Evolutionary conservation across 208 protist species (phyloP).

Genomic region (Trypanosoma boissoni): DNA sequence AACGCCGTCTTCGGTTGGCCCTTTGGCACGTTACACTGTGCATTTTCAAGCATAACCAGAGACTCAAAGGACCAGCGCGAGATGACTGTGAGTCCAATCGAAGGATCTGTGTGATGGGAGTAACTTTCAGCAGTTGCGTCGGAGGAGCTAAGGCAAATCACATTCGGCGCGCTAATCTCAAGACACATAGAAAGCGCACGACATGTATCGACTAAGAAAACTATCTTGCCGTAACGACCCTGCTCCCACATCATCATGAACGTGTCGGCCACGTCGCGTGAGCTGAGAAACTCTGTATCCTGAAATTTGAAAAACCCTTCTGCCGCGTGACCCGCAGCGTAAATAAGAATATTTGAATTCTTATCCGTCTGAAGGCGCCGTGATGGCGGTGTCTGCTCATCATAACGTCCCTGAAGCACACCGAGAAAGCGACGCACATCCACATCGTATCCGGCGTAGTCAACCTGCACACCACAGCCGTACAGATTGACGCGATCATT

Average conservation of each 20-base stretch:
- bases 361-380: conserved; percentile 93
- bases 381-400: conserved; percentile 84
- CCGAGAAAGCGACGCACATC: conserved; percentile 95
- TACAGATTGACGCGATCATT: conserved; percentile 71
- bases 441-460: conserved; percentile 97
- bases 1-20: conserved; percentile 24
- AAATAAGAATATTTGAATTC: conserved; percentile 96
- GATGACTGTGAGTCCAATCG: conserved; percentile 79
- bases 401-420: conserved; percentile 93
- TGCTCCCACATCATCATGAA: conserved; percentile 95
- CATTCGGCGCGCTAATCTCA: conserved; percentile 76
- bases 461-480: conserved; percentile 93
- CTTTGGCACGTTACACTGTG: conserved; percentile 40
- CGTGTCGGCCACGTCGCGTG: conserved; percentile 91
- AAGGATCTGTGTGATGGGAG: conserved; percentile 67
- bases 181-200: conserved; percentile 92
- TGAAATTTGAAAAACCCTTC: conserved; percentile 98
- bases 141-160: conserved; percentile 70
- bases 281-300: conserved; percentile 90
- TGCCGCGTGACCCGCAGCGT: conserved; percentile 95
- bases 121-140: conserved; percentile 56
- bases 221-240: conserved; percentile 88
- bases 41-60: conserved; percentile 56
- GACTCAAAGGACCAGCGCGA: conserved; percentile 93
- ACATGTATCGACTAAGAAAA: conserved; percentile 97